These are phyloP conservation scores for Arthrobotrys musiformis DNA, from an alignment of 2,329 filamentous ascomycete genomes.

Conservation along the genomic window DNA sequence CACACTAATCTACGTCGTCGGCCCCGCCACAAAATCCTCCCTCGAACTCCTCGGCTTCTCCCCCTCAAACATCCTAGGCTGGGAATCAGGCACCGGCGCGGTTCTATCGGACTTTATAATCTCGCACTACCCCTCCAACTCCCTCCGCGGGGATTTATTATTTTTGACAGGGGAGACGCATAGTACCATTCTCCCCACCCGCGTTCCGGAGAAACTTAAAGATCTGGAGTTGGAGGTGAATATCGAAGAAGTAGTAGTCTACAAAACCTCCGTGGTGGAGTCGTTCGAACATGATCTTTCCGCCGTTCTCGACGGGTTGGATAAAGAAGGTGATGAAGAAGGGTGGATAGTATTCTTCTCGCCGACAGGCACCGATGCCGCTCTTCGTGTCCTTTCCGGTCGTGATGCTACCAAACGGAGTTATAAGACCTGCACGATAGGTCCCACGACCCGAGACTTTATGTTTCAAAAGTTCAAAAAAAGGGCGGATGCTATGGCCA, in stretches of 20 bases:
- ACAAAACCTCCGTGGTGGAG: conserved; percentile 84
- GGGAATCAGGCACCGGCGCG: conserved; percentile 86
- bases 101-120: conserved; percentile 81
- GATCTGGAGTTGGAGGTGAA: conserved; percentile 62
- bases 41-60: conserved; percentile 68
- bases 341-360: conserved; percentile 82
- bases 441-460: conserved; percentile 86
- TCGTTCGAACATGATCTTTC: conserved; percentile 81
- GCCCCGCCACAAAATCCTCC: conserved; percentile 79
- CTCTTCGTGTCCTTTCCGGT: conserved; percentile 69
- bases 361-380: conserved; percentile 72
- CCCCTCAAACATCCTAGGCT: conserved; percentile 75
- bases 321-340: conserved; percentile 59
- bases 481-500: conserved; percentile 81
- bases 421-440: conserved; percentile 84
- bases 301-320: conserved; percentile 66
- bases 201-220: conserved; percentile 69
- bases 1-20: conserved; percentile 79
- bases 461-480: conserved; percentile 73
- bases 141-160: conserved; percentile 69
- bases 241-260: conserved; percentile 84
- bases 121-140: conserved; percentile 72
- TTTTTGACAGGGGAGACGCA: conserved; percentile 92
- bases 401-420: conserved; percentile 63
- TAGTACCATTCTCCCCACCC: conserved; percentile 81